Evolutionary conservation across 1,284 basidiomycete genomes (phyloP), one percentile per base, ranked within the genome.

Genomic region (Megacollybia platyphylla): DNA sequence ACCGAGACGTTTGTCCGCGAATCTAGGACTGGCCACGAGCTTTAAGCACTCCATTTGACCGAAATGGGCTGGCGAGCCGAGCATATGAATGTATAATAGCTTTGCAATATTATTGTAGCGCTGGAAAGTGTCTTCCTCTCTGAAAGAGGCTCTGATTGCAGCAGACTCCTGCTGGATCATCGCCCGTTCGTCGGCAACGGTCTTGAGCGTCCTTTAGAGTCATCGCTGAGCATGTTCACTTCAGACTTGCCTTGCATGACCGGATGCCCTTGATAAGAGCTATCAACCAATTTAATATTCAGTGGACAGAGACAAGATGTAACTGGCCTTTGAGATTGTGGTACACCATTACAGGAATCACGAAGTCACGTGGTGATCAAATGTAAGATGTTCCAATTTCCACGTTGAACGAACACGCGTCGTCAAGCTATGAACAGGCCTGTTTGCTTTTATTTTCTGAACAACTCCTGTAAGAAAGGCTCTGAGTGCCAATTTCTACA

Each of bases 41-140:
- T 98, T 98, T 51, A 99, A 73, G 65, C 96, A 99, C 70, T 98
- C 96, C 60, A 99, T 97, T 71, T 99, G 96, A 40, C 96, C 96
- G 58, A 97, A 99, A 62, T 99, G 96, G 26, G 96, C 96, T 3
- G 94, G 92, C 46, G 96, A 97, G 45, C 96, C 96, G 18, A 99
- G 84, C 96, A 99, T 98, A 63, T 98, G 93, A 61, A 99, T 98
- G 68, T 99, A 98, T 49, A 99, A 80, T 17, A 98, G 76, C 62
- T 98, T 98, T 47, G 94, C 93, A 58, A 98, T 86, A 67, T 96
- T 97, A 71, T 97, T 91, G 62, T 97, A 87, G 45, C 93, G 82
- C 48, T 87, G 73, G 63, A 84, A 87, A 32, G 88, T 84, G 67
- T 94, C 90, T 60, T 98, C 96, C 59, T 97, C 93, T 52, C 94